Evolutionary conservation across 164 flowering plant species (phyloP).

Genomic region (Warburgia ugandensis): DNA sequence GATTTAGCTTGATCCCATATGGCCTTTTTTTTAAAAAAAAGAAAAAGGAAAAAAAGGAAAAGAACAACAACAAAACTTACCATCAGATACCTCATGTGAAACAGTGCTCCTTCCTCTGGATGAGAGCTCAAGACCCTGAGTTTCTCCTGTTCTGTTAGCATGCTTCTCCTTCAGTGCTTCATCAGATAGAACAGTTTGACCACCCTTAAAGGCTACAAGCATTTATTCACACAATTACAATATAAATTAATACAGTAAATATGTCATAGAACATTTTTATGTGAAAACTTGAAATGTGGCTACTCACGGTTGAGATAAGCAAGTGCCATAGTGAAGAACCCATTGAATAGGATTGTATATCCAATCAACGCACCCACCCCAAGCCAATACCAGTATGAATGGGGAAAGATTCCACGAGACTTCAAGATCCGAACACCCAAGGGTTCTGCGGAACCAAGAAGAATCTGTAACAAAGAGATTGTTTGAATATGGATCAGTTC

Average conservation of each 20-base stretch:
- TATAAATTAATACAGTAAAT: not conserved
- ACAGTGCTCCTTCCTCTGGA: not conserved
- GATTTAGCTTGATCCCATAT: too few species aligned
- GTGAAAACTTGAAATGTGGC: not conserved
- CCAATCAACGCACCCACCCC: slow-evolving; percentile 29
- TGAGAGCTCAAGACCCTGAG: not conserved
- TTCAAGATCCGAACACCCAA: slow-evolving; percentile 23
- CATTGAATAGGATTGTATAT: slow-evolving; percentile 20
- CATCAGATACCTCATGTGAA: not conserved
- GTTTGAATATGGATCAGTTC: not conserved
- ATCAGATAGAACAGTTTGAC: slow-evolving; percentile 7
- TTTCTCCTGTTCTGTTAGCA: slow-evolving; percentile 6
- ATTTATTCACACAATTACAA: slow-evolving; percentile 11
- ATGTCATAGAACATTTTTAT: not conserved
- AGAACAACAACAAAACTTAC: not conserved
- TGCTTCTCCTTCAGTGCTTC: slow-evolving; percentile 12
- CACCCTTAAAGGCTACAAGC: slow-evolving; percentile 8
- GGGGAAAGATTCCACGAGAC: slow-evolving; percentile 22
- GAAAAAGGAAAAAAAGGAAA: too few species aligned
- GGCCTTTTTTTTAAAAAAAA: too few species aligned
- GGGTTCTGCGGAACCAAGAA: slow-evolving; percentile 11
- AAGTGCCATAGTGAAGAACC: slow-evolving; percentile 8
- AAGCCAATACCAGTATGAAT: slow-evolving; percentile 33
- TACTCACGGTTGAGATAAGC: slow-evolving; percentile 19
- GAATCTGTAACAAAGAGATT: slow-evolving; percentile 8